These are phyloP conservation scores for Byssochlamys sp. DNA, from an alignment of 2,329 filamentous ascomycete species.

Conservation along the genomic window DNA sequence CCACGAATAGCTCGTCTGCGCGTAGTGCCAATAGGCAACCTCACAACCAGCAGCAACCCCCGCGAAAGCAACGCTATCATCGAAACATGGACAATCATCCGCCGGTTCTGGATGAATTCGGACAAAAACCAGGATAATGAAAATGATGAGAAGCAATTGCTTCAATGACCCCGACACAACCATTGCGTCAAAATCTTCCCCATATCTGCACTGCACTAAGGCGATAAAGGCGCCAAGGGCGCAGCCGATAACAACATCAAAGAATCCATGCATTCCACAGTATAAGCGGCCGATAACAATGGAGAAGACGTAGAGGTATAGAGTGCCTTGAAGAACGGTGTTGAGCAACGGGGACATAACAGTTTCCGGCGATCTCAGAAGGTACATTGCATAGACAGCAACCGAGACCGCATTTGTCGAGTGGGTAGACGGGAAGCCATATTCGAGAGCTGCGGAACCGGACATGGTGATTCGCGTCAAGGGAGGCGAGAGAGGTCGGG, in stretches of 20 bases:
- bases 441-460: slow-evolving; percentile 85
- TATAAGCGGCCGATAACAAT: slow-evolving; percentile 88
- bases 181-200: slow-evolving; percentile 57
- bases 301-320: slow-evolving; percentile 77
- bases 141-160: slow-evolving; percentile 54
- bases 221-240: slow-evolving; percentile 60
- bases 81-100: slow-evolving; percentile 93
- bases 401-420: slow-evolving; percentile 95
- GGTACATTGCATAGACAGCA: slow-evolving; percentile 69
- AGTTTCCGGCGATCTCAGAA: slow-evolving; percentile 57
- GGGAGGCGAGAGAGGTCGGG: slow-evolving; percentile 81
- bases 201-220: slow-evolving; percentile 46
- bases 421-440: slow-evolving; percentile 94
- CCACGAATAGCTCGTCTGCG: slow-evolving; percentile 47
- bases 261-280: slow-evolving; percentile 96
- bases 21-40: slow-evolving; percentile 73
- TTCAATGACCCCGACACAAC: slow-evolving; percentile 56
- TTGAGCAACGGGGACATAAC: slow-evolving; percentile 51
- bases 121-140: slow-evolving; percentile 65
- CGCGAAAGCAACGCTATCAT: slow-evolving; percentile 88
- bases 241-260: slow-evolving; percentile 77
- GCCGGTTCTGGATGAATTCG: slow-evolving; percentile 90
- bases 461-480: slow-evolving; percentile 95
- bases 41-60: slow-evolving; percentile 81
- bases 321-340: slow-evolving; percentile 54